phyloP scores from a whole-genome alignment of 2,329 filamentous ascomycete species.

The Diplodia intermedia region DNA sequence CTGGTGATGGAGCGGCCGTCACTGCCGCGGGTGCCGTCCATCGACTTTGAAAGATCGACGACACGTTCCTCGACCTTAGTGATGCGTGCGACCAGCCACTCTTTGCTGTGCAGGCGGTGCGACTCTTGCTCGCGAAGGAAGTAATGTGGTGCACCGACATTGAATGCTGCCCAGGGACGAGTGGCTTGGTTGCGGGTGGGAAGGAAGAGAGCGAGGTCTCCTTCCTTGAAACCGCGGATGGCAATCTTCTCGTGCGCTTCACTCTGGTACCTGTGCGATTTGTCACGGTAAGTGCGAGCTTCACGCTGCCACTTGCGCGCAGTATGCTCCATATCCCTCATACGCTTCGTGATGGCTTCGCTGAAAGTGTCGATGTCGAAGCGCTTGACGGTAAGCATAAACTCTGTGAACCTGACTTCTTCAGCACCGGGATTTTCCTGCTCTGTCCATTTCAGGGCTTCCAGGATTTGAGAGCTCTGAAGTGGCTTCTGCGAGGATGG shows the following conservation, averaged over 20 bases:
- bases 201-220: conserved; percentile 90
- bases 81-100: conserved; percentile 97
- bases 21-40: conserved; percentile 60
- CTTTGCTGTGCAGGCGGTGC: conserved; percentile 81
- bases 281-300: conserved; percentile 83
- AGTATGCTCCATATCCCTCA: conserved; percentile 92
- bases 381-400: conserved; percentile 73
- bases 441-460: conserved; percentile 83
- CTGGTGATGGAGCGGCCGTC: conserved; percentile 59
- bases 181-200: conserved; percentile 94
- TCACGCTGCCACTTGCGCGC: conserved; percentile 94
- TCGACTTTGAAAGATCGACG: conserved; percentile 85
- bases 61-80: conserved; percentile 89
- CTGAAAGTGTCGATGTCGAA: conserved; percentile 86
- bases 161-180: conserved; percentile 97
- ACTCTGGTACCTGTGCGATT: conserved; percentile 77
- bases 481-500: conserved; percentile 61
- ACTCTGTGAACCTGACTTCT: conserved; percentile 74
- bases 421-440: conserved; percentile 70
- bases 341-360: conserved; percentile 84
- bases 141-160: conserved; percentile 95
- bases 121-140: conserved; percentile 92
- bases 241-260: conserved; percentile 96
- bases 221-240: conserved; percentile 94
- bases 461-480: conserved; percentile 70